phyloP scores from a whole-genome alignment of 345 rosid species.

The Salix suchowensis region DNA sequence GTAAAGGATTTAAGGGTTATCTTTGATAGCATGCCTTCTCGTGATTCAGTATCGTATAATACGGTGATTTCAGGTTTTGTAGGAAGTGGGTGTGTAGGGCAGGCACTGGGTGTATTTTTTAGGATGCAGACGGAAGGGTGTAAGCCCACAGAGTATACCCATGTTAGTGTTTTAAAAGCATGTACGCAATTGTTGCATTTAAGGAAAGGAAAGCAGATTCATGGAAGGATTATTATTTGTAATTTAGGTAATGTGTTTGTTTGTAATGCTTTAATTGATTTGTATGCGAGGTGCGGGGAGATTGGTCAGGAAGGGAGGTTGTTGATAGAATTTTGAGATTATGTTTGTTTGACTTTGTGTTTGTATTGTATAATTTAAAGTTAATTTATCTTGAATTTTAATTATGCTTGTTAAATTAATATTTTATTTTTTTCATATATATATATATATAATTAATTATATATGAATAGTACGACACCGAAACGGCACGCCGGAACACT shows the following conservation, averaged over 20 bases:
- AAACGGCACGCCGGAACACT: no score
- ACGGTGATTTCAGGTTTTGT: conserved; percentile 44
- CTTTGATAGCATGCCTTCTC: conserved; percentile 39
- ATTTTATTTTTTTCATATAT: no score
- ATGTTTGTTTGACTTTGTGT: no score
- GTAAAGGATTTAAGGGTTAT: conserved; percentile 32
- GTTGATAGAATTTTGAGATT: conserved; percentile 23
- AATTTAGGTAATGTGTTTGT: conserved; percentile 36
- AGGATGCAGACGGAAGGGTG: conserved; percentile 32
- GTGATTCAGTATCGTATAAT: conserved; percentile 53
- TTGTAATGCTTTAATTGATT: conserved; percentile 51
- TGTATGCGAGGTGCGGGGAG: conserved; percentile 53
- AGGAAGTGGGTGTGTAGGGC: conserved; percentile 24
- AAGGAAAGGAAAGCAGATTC: conserved; percentile 51
- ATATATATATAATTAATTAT: no score
- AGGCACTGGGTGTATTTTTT: conserved; percentile 36
- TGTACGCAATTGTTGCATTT: conserved; percentile 44
- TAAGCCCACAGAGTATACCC: conserved; percentile 42
- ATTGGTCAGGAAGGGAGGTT: conserved; percentile 43
- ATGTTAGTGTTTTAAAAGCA: conserved; percentile 48
- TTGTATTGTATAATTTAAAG: no score
- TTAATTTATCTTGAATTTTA: no score
- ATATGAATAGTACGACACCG: no score
- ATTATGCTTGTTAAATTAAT: no score
- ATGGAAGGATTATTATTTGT: conserved; percentile 39